Evolutionary conservation across 108 stramenopile genomes (phyloP), one percentile per base, ranked within the genome.

Genomic region (Cyclotella baltica): DNA sequence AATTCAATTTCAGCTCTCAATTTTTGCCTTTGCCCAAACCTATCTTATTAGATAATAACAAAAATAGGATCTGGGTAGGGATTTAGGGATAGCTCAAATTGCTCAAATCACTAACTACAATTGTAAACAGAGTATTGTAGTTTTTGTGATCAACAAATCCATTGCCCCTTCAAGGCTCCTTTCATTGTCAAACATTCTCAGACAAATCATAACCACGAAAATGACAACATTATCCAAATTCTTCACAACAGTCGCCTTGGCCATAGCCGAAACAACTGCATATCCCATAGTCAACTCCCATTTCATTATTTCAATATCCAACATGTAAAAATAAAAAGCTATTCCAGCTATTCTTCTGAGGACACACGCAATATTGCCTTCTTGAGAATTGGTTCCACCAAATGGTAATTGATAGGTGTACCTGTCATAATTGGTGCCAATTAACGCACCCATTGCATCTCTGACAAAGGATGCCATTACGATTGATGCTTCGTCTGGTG

Each of bases 311-410:
- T 75, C 80, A 27, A 91, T 48, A 0, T 85, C 86, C 57, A 85
- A 64, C 70, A 84, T 70, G 47, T 82, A 90, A 20, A 81, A 73
- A 62, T 83, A 88, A 25, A 89, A 78, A 37, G 83, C 86, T 18
- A 78, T 85, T 13, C 88, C 93, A 9, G 65, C 72, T 10, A 88
- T 78, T 0, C 90, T 92, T 15, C 91, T 90, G 0, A 94, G 38
- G 70, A 88, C 87, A 18, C 92, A 88, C 6, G 86, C 90, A 15
- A 94, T 47, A 50, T 85, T 88, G 2, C 93, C 93, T 67, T 94
- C 93, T 50, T 92, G 82, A 1, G 86, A 88, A 68, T 94, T 94
- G 1, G 71, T 66, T 57, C 78, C 76, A 27, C 77, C 81, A 0
- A 94, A 77, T 2, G 91, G 90, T 72, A 87, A 76, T 22, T 76